Base-by-base conservation (phyloP, 1,139 yeast genomes). In the Arxiozyma telluris region DNA sequence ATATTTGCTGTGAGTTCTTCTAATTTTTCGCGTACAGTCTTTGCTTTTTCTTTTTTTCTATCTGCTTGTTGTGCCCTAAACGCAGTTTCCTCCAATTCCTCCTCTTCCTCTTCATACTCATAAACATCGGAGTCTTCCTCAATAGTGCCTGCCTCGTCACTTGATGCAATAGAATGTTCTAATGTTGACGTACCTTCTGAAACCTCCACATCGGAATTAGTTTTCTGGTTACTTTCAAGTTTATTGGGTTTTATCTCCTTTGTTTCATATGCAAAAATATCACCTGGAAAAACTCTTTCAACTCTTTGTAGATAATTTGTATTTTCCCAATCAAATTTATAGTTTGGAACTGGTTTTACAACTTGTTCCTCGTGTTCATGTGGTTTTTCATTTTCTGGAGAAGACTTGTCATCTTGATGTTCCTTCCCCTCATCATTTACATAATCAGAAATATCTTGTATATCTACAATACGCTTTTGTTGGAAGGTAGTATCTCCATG, bases 211-310 rank as follows among this genome's bases (percentile, higher is more conserved):
- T 50, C 46, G 7, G 30, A 18, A 11, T 2, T 17, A 12, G 8
- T 41, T 23, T 49, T 21, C 30, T 47, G 18, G 20, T 47, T 49
- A 21, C 6, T n/a, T 9, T 30, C 39, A 17, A 20, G 25, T 30
- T 53, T 47, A n/a, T 43, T 50, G 5, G 27, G 42, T 4, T 44
- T 47, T 20, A 44, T 46, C 9, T 34, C 34, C 39, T 49, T 42
- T 18, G 38, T 22, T 41, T 56, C 58, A 50, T 58, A 56, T 21
- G 54, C 59, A 46, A 59, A 59, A 42, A 56, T 52, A 25, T 54
- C 56, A 25, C 46, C 58, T 5, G 66, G 66, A 56, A 63, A 63
- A 6, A 52, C 41, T 51, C 66, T 60, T 50, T 63, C 63, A 4
- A 61, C 64, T 12, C 54, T 55, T 6, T 53, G 41, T 18, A 55